Percentiles rank a stretch among this genome's conserved stretches.
Evolutionary conservation across 495 filamentous ascomycete species (phyloP).

Genomic region (Aeminium ludgeri): DNA sequence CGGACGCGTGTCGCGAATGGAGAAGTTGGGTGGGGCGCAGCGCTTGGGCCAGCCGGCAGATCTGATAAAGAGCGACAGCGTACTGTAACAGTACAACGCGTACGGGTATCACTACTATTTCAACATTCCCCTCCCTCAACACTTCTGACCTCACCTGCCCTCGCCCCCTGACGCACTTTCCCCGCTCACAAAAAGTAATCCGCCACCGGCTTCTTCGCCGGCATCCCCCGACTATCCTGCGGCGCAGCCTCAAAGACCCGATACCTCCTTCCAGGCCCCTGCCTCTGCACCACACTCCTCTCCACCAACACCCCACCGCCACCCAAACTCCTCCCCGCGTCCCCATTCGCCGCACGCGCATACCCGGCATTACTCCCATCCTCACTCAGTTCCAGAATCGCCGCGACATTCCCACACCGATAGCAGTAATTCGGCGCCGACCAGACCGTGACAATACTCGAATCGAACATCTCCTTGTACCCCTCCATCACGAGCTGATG

Average conservation of each 20-base stretch:
- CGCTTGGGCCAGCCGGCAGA: too few species aligned
- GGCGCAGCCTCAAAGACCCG: slow-evolving; percentile 93
- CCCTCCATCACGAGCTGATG: slow-evolving; percentile 99
- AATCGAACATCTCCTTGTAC: slow-evolving; percentile 98
- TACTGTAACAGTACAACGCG: too few species aligned
- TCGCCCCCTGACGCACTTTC: too few species aligned
- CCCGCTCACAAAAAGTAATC: slow-evolving; percentile 83
- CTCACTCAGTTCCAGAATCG: slow-evolving; percentile 82
- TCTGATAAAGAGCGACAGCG: too few species aligned
- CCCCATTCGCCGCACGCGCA: slow-evolving; percentile 63
- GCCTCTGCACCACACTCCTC: slow-evolving; percentile 22
- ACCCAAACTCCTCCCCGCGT: slow-evolving; percentile 39
- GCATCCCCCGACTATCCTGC: slow-evolving; percentile 94
- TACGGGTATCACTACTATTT: too few species aligned
- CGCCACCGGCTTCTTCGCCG: slow-evolving; percentile 93
- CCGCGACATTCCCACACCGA: slow-evolving; percentile 82
- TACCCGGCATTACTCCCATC: slow-evolving; percentile 63
- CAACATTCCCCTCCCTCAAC: too few species aligned
- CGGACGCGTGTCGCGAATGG: too few species aligned
- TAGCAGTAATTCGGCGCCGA: slow-evolving; percentile 34
- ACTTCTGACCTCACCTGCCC: not conserved
- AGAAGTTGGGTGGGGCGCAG: too few species aligned
- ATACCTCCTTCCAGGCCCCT: slow-evolving; percentile 78
- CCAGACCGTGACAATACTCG: slow-evolving; percentile 91
- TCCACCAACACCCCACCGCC: slow-evolving; percentile 29